Percentiles rank a stretch among this genome's conserved stretches.
Conservation (phyloP, 1,284 basidiomycete species). For the Phylloporus gajari region DNA sequence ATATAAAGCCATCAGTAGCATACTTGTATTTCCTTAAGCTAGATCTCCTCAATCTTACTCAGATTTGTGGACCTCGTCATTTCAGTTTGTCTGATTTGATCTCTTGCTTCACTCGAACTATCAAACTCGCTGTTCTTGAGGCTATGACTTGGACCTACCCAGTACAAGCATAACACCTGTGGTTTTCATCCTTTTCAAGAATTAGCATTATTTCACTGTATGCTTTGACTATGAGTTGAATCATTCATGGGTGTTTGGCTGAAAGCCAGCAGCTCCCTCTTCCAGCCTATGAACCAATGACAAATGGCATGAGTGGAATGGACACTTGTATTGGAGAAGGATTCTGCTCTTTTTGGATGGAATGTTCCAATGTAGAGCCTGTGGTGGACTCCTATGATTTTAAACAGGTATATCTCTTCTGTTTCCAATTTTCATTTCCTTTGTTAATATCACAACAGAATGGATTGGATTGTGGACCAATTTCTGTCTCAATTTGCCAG, state of each 20-base stretch:
- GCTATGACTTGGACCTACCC: too few relatives aligned
- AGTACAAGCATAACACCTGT: too few relatives aligned
- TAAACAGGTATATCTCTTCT: conserved; percentile 1
- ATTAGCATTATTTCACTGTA: conserved; percentile 22
- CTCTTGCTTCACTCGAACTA: too few relatives aligned
- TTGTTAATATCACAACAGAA: conserved; percentile 6
- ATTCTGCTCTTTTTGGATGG: conserved; percentile 20
- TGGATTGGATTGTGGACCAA: conserved; percentile 18
- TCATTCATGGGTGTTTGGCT: conserved; percentile 14
- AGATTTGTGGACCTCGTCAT: too few relatives aligned
- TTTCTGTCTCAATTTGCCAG: background rate
- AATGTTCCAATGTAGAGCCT: background rate
- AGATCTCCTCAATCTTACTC: too few relatives aligned
- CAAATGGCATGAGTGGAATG: conserved; percentile 13
- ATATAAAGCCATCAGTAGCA: too few relatives aligned
- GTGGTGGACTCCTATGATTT: conserved; percentile 11
- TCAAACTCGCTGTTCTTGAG: too few relatives aligned
- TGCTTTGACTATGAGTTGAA: conserved; percentile 18
- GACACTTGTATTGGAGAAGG: conserved; percentile 16
- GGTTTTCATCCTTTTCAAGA: conserved; percentile 14
- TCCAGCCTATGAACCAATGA: background rate
- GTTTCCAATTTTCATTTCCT: background rate
- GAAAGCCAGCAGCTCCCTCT: background rate
- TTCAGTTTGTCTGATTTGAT: too few relatives aligned
- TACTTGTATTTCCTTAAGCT: too few relatives aligned